A percentile compares a stretch with the other conserved stretches of the same genome.
These are phyloP conservation scores for Gyrodon lividus DNA, from an alignment of 768 basidiomycete species.

Conservation along the genomic window DNA sequence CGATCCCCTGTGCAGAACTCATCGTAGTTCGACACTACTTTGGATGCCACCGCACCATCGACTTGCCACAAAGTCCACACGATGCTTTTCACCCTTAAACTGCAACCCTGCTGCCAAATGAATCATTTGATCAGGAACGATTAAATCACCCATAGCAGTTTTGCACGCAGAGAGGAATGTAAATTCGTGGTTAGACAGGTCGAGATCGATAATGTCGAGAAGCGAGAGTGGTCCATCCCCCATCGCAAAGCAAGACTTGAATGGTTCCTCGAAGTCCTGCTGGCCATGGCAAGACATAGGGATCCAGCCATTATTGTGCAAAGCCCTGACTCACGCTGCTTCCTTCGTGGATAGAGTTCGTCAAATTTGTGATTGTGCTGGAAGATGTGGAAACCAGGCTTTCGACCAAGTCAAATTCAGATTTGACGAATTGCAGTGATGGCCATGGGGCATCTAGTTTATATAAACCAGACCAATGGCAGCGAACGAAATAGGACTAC, in stretches of 20 bases:
- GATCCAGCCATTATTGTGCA: conserved; percentile 9
- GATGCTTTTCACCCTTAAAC: conserved; percentile 19
- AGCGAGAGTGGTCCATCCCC: neutral
- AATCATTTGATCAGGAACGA: conserved; percentile 18
- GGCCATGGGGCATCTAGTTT: neutral
- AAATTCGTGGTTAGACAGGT: conserved; percentile 1
- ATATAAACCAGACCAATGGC: neutral
- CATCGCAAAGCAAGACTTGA: conserved; percentile 8
- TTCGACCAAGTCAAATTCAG: neutral
- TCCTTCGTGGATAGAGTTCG: neutral
- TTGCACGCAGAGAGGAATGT: conserved; percentile 23
- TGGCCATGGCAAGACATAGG: conserved; percentile 22
- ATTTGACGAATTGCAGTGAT: neutral
- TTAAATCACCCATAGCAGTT: conserved; percentile 18
- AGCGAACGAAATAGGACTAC: neutral
- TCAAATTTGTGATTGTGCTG: neutral
- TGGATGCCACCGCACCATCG: neutral
- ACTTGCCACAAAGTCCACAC: conserved; percentile 24
- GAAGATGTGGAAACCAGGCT: neutral
- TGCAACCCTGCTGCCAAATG: conserved; percentile 25
- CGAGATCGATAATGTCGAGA: neutral
- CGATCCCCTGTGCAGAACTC: neutral
- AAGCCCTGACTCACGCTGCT: neutral
- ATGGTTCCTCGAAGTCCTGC: conserved; percentile 2
- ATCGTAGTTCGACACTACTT: neutral